Evolutionary conservation across 768 basidiomycete genomes (phyloP), one percentile per base, ranked within the genome.

Genomic region (Lepiota brunneoincarnata): DNA sequence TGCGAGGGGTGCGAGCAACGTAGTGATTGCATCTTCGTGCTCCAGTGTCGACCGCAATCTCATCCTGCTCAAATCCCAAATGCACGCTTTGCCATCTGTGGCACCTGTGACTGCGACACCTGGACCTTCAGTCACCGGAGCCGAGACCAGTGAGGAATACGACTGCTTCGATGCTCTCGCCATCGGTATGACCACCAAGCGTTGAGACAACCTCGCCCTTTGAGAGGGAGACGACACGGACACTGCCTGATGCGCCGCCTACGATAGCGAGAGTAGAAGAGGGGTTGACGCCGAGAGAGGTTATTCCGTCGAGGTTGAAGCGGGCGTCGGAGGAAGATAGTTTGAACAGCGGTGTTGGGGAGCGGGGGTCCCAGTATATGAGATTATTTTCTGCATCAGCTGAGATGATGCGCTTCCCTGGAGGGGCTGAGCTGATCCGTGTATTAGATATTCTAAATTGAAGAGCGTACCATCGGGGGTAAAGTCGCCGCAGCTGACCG

Each of bases 21-120:
- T 82, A 10, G 95, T 98, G 46, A 98, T 82, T 2, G 93, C 86
- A 64, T 97, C 93, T 68, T 85, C 75, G 63, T 98, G 95, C 58
- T 87, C 76, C 5, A 97, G 72, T 12, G 90, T 93, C 15, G 87
- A 79, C 52, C 97, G 81, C 48, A 94, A 67, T 57, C 89, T 79
- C 79, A 91, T 91, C 21, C 92, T 95, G 46, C 79, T 79, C 39
- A 95, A 77, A 71, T 99, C 97, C 94, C 96, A 99, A 31, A 98
- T 85, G 61, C 90, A 93, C 15, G 86, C 89, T 65, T 93, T 95
- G 0, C 94, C 93, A 64, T 99, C 97, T 3, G 96, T 98, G 4
- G 83, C 93, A 10, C 91, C 95, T 2, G 90, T 93, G 0, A 92
- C 83, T 10, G 86, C 85, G 17, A 91, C 82, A 6, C 82, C 83